Evolutionary conservation across 2,329 filamentous ascomycete genomes (phyloP), one percentile per base, ranked within the genome.

Genomic region (Tolypocladium endophyticum): DNA sequence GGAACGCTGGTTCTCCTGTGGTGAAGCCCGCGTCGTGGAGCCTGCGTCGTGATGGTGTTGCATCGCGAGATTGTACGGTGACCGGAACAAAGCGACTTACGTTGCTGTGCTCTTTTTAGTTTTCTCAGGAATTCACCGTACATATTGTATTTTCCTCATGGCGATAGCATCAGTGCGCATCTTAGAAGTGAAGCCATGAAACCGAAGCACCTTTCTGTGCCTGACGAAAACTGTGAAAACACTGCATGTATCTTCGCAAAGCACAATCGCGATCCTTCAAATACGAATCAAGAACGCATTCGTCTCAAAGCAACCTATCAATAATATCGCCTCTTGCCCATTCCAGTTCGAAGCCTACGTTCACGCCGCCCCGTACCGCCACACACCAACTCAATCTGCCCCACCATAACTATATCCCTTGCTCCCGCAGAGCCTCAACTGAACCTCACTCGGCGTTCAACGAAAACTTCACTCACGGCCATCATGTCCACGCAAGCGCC

Each of bases 401-500:
- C 47, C 47, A 52, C 47, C 28, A 30, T n/a, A 12, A 52, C 20
- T 33, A n/a, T n/a, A n/a, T n/a, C n/a, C 47, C 28, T 23, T 5
- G 4, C 47, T 52, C 47, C 47, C 47, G 47, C 28, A 52, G 47
- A 52, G 47, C 47, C 47, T 52, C 47, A 52, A 14, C 18, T 6
- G 16, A n/a, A 53, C 12, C 16, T 36, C 58, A 9, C 60, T 35
- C 39, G 39, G 35, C 35, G n/a, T 36, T 56, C 56, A 50, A 61
- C 62, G 43, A 30, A 61, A 61, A 58, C 56, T 57, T 45, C 60
- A 60, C 57, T 57, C 47, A 57, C 14, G 57, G 23, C 52, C 61
- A 65, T 55, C 61, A 74, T 74, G 72, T 66, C 72, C 59, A 62
- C 68, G 56, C 67, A 71, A 14, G 69, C 70, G 11, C 67, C 67